phyloP scores from a whole-genome alignment of 495 filamentous ascomycete genomes.

The Penicillium cosmopolitanum region DNA sequence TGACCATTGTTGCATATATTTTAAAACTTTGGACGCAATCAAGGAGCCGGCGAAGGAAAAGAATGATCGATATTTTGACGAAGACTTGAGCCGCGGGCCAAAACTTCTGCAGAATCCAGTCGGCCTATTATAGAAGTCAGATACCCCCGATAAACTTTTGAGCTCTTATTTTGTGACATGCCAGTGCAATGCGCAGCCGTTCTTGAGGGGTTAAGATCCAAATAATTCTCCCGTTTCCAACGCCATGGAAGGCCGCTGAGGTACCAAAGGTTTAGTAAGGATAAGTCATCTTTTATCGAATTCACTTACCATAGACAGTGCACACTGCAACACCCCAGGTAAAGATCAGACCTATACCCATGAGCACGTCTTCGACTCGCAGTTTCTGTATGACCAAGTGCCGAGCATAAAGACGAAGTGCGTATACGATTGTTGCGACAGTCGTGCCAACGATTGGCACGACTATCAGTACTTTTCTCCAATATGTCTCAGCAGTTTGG shows the following conservation, averaged over 20 bases:
- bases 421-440: constrained; percentile 24
- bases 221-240: constrained; percentile 12
- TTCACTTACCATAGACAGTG: constrained; percentile 24
- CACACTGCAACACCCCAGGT: constrained; percentile 24
- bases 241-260: constrained; percentile 11
- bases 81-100: constrained; percentile 32
- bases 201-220: constrained; percentile 10
- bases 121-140: constrained; percentile 15
- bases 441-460: constrained; percentile 20
- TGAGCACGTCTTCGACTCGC: constrained; percentile 23
- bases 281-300: no score
- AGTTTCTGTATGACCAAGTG: constrained; percentile 8
- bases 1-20: constrained; percentile 15
- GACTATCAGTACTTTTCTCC: constrained; percentile 20
- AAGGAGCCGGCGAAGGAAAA: constrained; percentile 35
- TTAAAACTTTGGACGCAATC: constrained; percentile 19
- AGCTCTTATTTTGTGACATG: neutral
- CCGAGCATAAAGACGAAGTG: constrained; percentile 24
- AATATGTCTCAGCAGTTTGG: constrained; percentile 8
- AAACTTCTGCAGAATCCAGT: constrained; percentile 33
- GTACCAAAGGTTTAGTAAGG: neutral
- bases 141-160: neutral
- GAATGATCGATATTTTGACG: constrained; percentile 42
- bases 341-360: constrained; percentile 25
- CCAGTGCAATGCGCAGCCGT: constrained; percentile 16